Evolutionary conservation across 2,329 filamentous ascomycete genomes (phyloP), one percentile per base, ranked within the genome.

Genomic region (Bipolaris bicolor): DNA sequence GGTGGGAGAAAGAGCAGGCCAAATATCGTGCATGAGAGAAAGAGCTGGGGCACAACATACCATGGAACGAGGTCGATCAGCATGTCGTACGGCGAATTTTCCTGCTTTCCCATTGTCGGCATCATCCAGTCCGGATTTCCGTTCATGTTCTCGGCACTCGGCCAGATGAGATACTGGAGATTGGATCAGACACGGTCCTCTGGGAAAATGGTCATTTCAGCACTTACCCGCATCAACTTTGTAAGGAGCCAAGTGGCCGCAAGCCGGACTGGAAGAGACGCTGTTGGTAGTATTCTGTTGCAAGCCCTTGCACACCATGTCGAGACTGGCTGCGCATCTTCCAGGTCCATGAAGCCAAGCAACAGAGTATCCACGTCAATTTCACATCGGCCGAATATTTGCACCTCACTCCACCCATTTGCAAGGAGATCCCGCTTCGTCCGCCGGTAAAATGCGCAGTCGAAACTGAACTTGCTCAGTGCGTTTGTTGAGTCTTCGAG

Each of bases 291-390:
- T 37, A 75, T 55, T 52, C 67, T 74, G 54, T 74, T 73, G 26
- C 70, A 62, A 37, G 65, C 71, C 49, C 70, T 63, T 15, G 72
- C 65, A 29, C 72, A 66, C 73, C 73, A 76, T 9, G 68, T 73
- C 7, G 72, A 67, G 33, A 76, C 71, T 9, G 71, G 61, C 29
- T 75, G 72, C 15, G 58, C 61, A 33, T 75, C 72, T 50, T 74
- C 68, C 26, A 70, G 67, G 59, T 76, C 73, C 41, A 62, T 56
- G 43, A 73, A 75, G 1, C 72, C 71, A 41, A 75, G 58, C 40
- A 76, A 57, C n/a, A 74, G 59, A 3, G 70, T 71, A 49, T 76
- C 73, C 13, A 76, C 73, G 43, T 76, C 73, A 20, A 75, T 61
- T 22, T 74, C 73, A 22, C 65, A 65, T 26, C 70, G 60, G 15